Base-by-base conservation (phyloP, 768 basidiomycete genomes). In the Gautieria morchelliformis region DNA sequence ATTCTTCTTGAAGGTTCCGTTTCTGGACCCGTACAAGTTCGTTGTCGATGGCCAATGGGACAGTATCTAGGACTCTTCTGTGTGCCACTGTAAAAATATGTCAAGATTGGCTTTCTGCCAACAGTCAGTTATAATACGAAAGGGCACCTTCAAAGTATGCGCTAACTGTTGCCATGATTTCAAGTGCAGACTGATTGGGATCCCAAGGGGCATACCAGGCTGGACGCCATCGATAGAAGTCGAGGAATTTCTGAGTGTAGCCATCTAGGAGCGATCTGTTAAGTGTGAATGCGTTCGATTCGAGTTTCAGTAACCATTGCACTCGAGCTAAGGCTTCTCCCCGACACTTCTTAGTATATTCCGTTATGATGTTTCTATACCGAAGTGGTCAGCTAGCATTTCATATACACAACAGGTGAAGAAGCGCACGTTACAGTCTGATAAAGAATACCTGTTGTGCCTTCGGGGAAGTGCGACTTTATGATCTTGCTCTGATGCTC, bases 111-210 rank as follows among this genome's bases (percentile, higher is more conserved):
- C n/a, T n/a, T n/a, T n/a, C n/a, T n/a, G n/a, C 30, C 35, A n/a
- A 41, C 30, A 37, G 46, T 32, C 22, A 17, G 14, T 30, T 17
- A 14, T 37, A 37, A 14, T 5, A 37, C 10, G 35, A 37, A 37
- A 48, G 32, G 32, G 20, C 4, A 85, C 87, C 86, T 74, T 87
- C 83, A 66, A 87, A 88, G 61, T 88, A 87, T 0, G 82, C 85
- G 5, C 84, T 73, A 1, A 87, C 83, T 56, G 81, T 77, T 0
- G 84, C 83, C 84, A 89, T 87, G 62, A 88, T 84, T 4, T 68
- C 62, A 17, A 88, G 61, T 0, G 82, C 82, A 0, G 77, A 74
- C n/a, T 49, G 44, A 20, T n/a, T 27, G 58, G 11, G 12, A 83
- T 62, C 0, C 77, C 78, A 5, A 77, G 60, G 53, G 69, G 69